A percentile compares a stretch with the other conserved stretches of the same genome.
Evolutionary conservation across 2,329 filamentous ascomycete genomes (phyloP).

Genomic region (Diplodia sapinea): DNA sequence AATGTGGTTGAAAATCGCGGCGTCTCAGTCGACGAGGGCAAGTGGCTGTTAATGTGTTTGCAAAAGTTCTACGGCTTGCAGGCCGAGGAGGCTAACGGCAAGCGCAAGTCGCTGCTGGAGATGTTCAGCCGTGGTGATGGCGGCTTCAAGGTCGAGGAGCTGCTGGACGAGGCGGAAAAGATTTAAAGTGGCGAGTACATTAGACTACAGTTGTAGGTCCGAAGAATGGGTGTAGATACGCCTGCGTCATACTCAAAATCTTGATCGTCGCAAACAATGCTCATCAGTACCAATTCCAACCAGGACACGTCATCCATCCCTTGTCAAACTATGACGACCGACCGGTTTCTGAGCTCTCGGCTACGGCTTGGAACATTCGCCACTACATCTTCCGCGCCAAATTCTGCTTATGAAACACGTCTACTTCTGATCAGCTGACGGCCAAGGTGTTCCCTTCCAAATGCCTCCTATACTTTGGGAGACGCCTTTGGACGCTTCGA

Average conservation of each 20-base stretch:
- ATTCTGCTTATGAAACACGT: no score
- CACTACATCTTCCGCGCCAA: no score
- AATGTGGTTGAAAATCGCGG: constrained; percentile 76
- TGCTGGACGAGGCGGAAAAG: constrained; percentile 89
- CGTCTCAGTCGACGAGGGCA: constrained; percentile 79
- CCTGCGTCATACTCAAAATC: not conserved
- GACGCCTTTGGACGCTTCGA: not conserved
- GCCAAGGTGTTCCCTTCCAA: no score
- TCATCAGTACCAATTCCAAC: not conserved
- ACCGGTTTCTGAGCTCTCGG: no score
- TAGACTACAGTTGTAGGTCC: not conserved
- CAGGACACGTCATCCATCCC: not conserved
- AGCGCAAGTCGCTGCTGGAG: constrained; percentile 71
- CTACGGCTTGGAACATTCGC: no score
- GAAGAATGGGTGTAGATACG: not conserved
- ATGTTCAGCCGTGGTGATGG: constrained; percentile 81
- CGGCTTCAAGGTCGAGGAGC: constrained; percentile 79
- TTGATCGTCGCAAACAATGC: not conserved
- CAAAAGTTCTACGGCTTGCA: constrained; percentile 85
- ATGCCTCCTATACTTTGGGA: not conserved
- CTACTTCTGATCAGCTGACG: no score
- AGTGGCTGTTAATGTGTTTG: constrained; percentile 88
- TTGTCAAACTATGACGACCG: no score
- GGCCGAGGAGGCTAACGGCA: constrained; percentile 60
- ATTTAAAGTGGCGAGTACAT: constrained; percentile 47